phyloP scores from a whole-genome alignment of 345 rosid genomes.

The Dovyalis caffra region DNA sequence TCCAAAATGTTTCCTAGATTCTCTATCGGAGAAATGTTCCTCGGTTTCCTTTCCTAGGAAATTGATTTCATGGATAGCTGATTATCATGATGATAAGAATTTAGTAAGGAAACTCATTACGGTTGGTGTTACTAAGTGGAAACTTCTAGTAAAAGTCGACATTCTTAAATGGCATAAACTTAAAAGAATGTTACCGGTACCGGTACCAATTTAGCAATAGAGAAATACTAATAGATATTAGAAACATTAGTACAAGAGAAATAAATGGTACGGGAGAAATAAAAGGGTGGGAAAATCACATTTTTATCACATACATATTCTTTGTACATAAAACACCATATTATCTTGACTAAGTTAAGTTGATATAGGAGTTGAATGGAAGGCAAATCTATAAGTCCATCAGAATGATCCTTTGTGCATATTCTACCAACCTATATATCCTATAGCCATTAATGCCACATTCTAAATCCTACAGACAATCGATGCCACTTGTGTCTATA shows the following conservation, averaged over 20 bases:
- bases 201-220: too few species aligned
- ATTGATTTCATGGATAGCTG: conserved; percentile 1
- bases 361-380: too few species aligned
- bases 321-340: neutral
- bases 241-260: too few species aligned
- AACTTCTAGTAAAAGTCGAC: too few species aligned
- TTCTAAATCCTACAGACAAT: too few species aligned
- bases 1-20: neutral
- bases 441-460: neutral
- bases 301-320: conserved; percentile 27
- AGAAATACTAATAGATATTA: too few species aligned
- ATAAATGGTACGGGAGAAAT: conserved; percentile 1
- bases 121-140: too few species aligned
- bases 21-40: neutral
- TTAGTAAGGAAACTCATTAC: too few species aligned
- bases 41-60: neutral
- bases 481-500: neutral
- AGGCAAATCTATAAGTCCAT: neutral
- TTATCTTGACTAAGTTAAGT: neutral
- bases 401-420: too few species aligned
- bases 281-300: conserved; percentile 8
- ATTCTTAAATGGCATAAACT: too few species aligned
- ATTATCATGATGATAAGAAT: too few species aligned
- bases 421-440: neutral
- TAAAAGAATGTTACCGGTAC: too few species aligned